A percentile compares a stretch with the other conserved stretches of the same genome.
Conservation (phyloP, 1,284 basidiomycete species). For the Erythrobasidium hasegawianum region DNA sequence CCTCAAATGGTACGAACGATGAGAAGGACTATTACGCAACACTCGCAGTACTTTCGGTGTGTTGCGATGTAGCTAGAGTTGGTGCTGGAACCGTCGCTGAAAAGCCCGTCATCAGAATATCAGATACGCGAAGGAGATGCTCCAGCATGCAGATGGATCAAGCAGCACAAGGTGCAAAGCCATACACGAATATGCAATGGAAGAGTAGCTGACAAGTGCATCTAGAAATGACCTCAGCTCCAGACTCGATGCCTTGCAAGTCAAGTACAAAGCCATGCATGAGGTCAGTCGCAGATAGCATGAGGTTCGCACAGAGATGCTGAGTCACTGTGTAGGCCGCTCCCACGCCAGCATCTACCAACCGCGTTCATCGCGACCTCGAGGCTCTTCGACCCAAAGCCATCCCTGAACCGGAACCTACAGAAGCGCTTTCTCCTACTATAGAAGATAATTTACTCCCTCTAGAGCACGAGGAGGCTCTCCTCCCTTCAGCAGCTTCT, state of each 20-base stretch:
- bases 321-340: neutral
- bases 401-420: neutral
- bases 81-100: too few species aligned
- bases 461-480: constrained; percentile 15
- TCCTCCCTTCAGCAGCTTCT: neutral
- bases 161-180: neutral
- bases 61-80: neutral
- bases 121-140: constrained; percentile 11
- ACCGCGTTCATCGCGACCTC: neutral
- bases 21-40: constrained; percentile 24
- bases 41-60: constrained; percentile 17
- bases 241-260: neutral
- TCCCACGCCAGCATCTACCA: neutral
- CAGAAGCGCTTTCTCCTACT: neutral
- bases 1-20: constrained; percentile 2
- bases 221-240: neutral
- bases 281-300: neutral
- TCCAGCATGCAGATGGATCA: constrained; percentile 9
- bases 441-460: constrained; percentile 11
- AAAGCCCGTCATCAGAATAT: constrained; percentile 14
- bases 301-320: neutral
- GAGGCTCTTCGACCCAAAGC: neutral
- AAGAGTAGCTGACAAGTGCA: neutral
- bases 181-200: neutral
- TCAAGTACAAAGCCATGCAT: neutral